A percentile compares a stretch with the other conserved stretches of the same genome.
phyloP scores from a whole-genome alignment of 1,284 basidiomycete species.

The Clitocybe nebularis region DNA sequence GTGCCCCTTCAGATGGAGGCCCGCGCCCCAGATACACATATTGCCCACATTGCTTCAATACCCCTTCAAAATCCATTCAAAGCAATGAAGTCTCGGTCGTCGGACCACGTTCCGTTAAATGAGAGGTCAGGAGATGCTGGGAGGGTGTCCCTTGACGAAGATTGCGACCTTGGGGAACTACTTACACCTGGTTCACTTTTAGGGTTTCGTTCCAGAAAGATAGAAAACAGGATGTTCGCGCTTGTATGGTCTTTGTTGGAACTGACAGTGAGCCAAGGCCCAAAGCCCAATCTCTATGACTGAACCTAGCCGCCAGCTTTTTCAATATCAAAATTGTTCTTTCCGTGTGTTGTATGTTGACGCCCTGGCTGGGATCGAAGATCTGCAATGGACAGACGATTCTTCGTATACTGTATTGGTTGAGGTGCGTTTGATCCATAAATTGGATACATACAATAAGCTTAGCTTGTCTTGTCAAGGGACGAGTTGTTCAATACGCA shows the following conservation, averaged over 20 bases:
- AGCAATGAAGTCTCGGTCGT: slow-evolving; percentile 36
- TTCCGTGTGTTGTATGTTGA: slow-evolving; percentile 28
- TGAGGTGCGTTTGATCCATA: slow-evolving; percentile 27
- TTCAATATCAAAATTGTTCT: slow-evolving; percentile 30
- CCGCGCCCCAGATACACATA: slow-evolving; percentile 18
- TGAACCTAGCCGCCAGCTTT: too few relatives aligned
- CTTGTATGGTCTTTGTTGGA: slow-evolving; percentile 43
- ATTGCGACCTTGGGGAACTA: slow-evolving; percentile 28
- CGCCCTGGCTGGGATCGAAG: slow-evolving; percentile 24
- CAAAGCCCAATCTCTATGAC: too few relatives aligned
- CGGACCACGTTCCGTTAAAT: slow-evolving; percentile 32
- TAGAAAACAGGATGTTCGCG: slow-evolving; percentile 28
- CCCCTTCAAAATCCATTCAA: slow-evolving; percentile 59
- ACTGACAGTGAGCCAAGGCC: slow-evolving; percentile 36
- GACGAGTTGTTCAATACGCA: slow-evolving; percentile 35
- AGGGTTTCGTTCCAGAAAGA: slow-evolving; percentile 30
- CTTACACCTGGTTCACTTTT: slow-evolving; percentile 24
- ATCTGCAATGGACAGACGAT: slow-evolving; percentile 36
- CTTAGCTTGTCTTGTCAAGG: slow-evolving; percentile 7
- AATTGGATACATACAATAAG: neutral
- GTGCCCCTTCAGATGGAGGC: slow-evolving; percentile 12
- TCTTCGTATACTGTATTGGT: slow-evolving; percentile 37
- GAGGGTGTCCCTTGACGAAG: slow-evolving; percentile 22
- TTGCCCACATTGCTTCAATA: slow-evolving; percentile 18
- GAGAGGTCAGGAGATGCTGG: slow-evolving; percentile 17